Base-by-base conservation (phyloP, 192 early-diverging fungal species). In the Entomortierella chlamydospora region DNA sequence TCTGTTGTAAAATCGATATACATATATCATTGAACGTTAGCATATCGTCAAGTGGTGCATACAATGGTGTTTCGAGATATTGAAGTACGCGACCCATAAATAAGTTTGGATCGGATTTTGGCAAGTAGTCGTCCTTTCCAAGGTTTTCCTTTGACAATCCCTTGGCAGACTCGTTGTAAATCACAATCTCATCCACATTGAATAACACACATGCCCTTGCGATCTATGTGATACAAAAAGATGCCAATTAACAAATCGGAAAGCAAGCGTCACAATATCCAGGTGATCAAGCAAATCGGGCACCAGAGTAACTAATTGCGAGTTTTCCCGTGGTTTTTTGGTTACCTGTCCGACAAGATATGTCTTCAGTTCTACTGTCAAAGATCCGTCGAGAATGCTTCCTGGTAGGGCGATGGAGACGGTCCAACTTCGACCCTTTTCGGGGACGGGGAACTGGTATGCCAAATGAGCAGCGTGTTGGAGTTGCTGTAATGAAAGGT, bases 41-140 rank as follows among this genome's bases (percentile, higher is more conserved):
- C n/a, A n/a, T n/a, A n/a, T n/a, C n/a, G n/a, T n/a, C n/a, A n/a
- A n/a, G n/a, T 17, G 13, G 4, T 43, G 25, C 49, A 11, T 47
- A 91, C 68, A 90, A 89, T 23, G 91, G 91, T 28, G 88, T 87
- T 82, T 93, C 91, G 52, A 91, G 83, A 57, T 90, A 91, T 68
- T 91, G 90, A 41, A 93, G 81, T 18, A 90, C 81, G 22, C 89
- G 83, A 9, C 89, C 89, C 62, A 93, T 73, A 60, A 93, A 93
- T n/a, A 86, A 37, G 57, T 86, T 83, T 10, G 88, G 81, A 59
- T 93, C 87, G 11, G 81, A 60, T 47, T 83, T 86, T 22, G 82
- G 70, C 18, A 83, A 43, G 37, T 83, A 70, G 25, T 81, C 55
- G 26, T 70, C 62, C 30, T 81, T 68, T 22, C 73, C 81, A 22